Evolutionary conservation across 257 asterid genomes (phyloP), one percentile per base, ranked within the genome.

Genomic region (Agastache rugosa): DNA sequence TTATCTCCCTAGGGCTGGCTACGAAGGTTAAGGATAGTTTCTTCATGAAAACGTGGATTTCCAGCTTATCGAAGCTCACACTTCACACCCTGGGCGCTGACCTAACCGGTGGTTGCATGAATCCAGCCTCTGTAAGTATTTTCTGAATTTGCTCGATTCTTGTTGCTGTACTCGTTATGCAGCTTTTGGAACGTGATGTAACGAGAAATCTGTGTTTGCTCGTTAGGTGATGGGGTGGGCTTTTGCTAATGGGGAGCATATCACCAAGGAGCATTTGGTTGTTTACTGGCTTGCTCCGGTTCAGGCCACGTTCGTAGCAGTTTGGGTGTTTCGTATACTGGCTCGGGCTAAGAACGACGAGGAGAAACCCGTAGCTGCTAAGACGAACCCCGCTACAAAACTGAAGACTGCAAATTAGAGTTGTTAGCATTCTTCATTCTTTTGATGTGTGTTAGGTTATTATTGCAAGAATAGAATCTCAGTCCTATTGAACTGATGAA

Each of bases 71-170:
- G 11, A 91, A 91, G 81, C 78, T 91, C 34, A 77, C 85, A 31
- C 96, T 91, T 55, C 97, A 91, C 74, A 79, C 86, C n/a, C 91
- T 91, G n/a, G 97, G 96, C 71, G 87, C 97, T 55, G 97, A 91
- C 79, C 81, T 91, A 45, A 91, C 97, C 0, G 97, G 97, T 35
- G 96, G 97, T 50, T 85, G 93, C 86, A 91, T 91, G 97, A 91
- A 91, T 86, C 97, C 97, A 9, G 96, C 96, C 71, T 86, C 97
- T 34, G 97, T 90, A 86, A 86, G 92, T 25, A 67, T 69, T 63
- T 19, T 41, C 23, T 3, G 14, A 60, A 5, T 8, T 70, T 61
- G 2, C 23, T 31, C 14, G 44, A 34, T 42, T 45, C 51, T 67
- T 35, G 25, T 58, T 0, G 6, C 1, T 34, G 20, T 17, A 11